Conservation (phyloP, 768 basidiomycete genomes). For the Dacryopinax primogenitus region DNA sequence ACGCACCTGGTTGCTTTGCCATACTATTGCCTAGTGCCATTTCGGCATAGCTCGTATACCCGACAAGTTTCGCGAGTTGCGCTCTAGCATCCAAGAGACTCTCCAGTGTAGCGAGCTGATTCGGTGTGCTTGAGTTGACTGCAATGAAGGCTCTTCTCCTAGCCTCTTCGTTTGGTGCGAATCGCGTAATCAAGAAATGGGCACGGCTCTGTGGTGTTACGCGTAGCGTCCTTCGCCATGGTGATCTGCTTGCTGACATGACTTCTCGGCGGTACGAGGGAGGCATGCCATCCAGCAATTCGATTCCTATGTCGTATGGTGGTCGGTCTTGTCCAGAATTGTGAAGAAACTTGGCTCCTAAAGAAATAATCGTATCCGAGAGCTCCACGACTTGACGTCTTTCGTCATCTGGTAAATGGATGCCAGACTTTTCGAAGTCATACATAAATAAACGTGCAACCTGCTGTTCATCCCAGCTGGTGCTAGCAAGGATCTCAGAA, state of each 20-base stretch:
- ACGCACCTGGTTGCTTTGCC: slow-evolving; percentile 81
- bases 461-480: slow-evolving; percentile 62
- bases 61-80: slow-evolving; percentile 71
- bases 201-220: background rate
- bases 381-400: slow-evolving; percentile 75
- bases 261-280: background rate
- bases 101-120: slow-evolving; percentile 69
- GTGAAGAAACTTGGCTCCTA: slow-evolving; percentile 53
- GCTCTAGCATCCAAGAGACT: slow-evolving; percentile 60
- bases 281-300: slow-evolving; percentile 40
- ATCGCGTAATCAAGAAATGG: slow-evolving; percentile 69
- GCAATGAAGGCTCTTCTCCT: slow-evolving; percentile 73
- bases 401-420: slow-evolving; percentile 66
- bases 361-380: slow-evolving; percentile 80
- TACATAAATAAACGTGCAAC: slow-evolving; percentile 90
- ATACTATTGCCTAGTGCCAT: slow-evolving; percentile 90
- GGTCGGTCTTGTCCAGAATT: slow-evolving; percentile 50
- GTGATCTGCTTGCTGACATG: background rate
- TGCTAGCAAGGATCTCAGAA: slow-evolving; percentile 47
- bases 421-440: slow-evolving; percentile 96
- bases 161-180: slow-evolving; percentile 72
- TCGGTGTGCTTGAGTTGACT: slow-evolving; percentile 57
- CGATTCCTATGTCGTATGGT: slow-evolving; percentile 51
- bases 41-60: slow-evolving; percentile 71
- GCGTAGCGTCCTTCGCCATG: slow-evolving; percentile 10